Evolutionary conservation across 495 filamentous ascomycete genomes (phyloP), one percentile per base, ranked within the genome.

Genomic region (Corynascus novoguineensis): DNA sequence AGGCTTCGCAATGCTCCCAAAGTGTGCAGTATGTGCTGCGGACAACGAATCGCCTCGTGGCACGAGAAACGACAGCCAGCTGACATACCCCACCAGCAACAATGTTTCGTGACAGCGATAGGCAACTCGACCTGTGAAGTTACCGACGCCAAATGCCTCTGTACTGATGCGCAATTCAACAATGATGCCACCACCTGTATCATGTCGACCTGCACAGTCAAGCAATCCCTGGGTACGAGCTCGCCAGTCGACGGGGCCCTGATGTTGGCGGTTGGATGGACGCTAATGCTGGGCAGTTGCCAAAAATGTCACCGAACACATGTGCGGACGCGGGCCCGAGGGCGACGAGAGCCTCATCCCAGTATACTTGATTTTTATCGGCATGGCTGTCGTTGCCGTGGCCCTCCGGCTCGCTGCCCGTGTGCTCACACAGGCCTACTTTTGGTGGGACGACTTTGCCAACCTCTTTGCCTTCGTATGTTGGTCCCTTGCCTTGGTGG

Each of bases 361-460:
- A 1, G 15, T 60, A 7, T 59, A 63, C 15, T 40, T 47, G 11
- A 50, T 60, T 3, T 70, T 70, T 28, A 24, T 68, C 38, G 55
- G 50, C 15, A 45, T 70, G 3, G 60, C 68, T 4, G 31, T 54
- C 17, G 9, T 67, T 2, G 64, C 64, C 19, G 64, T 70, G 11
- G 17, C 44, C 5, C 42, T 69, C 21, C 65, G 68, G 6, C n/a
- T 71, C 12, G 8, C 63, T 7, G 62, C 68, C 8, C 64, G 68
- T 1, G 7, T 71, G 15, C 24, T 69, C 21, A 68, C 64, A 7
- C 55, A 63, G 12, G 68, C 61, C 3, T 67, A 66, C 35, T 71
- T 69, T 29, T 69, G 68, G 68, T 71, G 65, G 60, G 68, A 71
- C 25, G 68, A 71, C 52, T 40, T 65, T 44, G 60, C 41, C 62